Evolutionary conservation across 805 yeast species (phyloP), one percentile per base, ranked within the genome.

Genomic region (Wickerhamomyces bovis): DNA sequence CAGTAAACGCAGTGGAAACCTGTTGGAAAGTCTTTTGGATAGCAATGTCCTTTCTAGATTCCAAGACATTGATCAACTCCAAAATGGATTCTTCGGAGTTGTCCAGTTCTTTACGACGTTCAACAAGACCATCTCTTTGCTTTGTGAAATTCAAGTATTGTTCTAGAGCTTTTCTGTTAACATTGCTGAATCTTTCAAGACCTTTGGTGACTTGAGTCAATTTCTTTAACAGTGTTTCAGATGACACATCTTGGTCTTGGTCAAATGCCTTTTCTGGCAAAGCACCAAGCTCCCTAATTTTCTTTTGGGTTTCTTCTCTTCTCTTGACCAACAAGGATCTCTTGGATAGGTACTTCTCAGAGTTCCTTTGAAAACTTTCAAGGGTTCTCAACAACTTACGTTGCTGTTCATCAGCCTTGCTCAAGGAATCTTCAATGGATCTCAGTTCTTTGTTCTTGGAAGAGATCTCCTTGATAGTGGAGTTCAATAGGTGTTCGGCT

Each of bases 141-240:
- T 76, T 79, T 18, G 85, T 77, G 61, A 89, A 89, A 38, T 78
- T 80, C 43, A 73, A 67, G 59, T 76, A 87, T 60, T 90, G 96
- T 56, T 90, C 97, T 53, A 85, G 70, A 0, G 98, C 97, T 58
- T 89, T 87, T 61, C 85, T 85, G 67, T 92, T 92, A 43, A 94
- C 85, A 62, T 89, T 95, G 21, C 78, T 76, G 61, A 78, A 83
- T 54, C 77, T 73, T 39, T 78, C 76, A 36, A 92, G 67, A 25
- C 75, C 77, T 31, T 75, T 77, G 38, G 81, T 78, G 7, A 79
- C 75, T 23, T 65, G 65, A 44, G 77, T 80, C 49, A 89, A 70
- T 44, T 73, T 68, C 15, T 63, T 56, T 42, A 86, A 63, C 28
- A 90, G 63, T 7, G 73, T 71, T 35, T 77, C 80, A 11, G 88